Evolutionary conservation across 192 early-diverging fungal species (phyloP).

Genomic region (Entomortierella parvispora): DNA sequence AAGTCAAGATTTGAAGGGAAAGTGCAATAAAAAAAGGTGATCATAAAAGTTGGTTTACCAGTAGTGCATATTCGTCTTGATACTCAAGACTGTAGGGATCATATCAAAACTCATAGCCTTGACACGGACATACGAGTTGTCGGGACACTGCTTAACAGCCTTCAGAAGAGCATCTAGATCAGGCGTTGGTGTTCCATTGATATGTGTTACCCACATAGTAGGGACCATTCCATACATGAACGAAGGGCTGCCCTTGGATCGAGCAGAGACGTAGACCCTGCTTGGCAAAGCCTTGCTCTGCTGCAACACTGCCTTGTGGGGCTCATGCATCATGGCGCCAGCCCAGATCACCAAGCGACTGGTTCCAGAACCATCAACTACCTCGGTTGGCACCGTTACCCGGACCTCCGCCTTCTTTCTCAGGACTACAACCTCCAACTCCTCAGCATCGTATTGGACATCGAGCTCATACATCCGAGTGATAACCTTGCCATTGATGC

Average conservation of each 20-base stretch:
- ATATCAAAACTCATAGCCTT: conserved; percentile 82
- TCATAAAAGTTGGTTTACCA: conserved; percentile 50
- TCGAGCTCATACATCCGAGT: conserved; percentile 71
- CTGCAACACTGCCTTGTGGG: conserved; percentile 74
- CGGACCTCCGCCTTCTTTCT: conserved; percentile 78
- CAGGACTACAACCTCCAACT: conserved; percentile 70
- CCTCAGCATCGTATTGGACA: conserved; percentile 64
- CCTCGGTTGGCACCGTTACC: conserved; percentile 77
- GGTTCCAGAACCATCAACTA: conserved; percentile 65
- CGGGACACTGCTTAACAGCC: conserved; percentile 63
- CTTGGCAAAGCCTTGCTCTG: conserved; percentile 73
- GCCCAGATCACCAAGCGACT: conserved; percentile 86
- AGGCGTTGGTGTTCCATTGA: conserved; percentile 66
- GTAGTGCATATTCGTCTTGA: conserved; percentile 79
- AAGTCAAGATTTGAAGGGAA: not conserved
- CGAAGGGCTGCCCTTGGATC: conserved; percentile 69
- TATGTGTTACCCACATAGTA: conserved; percentile 82
- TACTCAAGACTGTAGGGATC: conserved; percentile 75
- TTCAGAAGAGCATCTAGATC: conserved; percentile 72
- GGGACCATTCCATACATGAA: conserved; percentile 70
- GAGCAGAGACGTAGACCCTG: conserved; percentile 68
- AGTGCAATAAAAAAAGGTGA: not conserved
- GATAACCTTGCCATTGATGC: conserved; percentile 73
- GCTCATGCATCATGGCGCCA: conserved; percentile 81
- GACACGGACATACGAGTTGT: conserved; percentile 76